phyloP scores from a whole-genome alignment of 2,329 filamentous ascomycete species.

The Cadophora malorum region DNA sequence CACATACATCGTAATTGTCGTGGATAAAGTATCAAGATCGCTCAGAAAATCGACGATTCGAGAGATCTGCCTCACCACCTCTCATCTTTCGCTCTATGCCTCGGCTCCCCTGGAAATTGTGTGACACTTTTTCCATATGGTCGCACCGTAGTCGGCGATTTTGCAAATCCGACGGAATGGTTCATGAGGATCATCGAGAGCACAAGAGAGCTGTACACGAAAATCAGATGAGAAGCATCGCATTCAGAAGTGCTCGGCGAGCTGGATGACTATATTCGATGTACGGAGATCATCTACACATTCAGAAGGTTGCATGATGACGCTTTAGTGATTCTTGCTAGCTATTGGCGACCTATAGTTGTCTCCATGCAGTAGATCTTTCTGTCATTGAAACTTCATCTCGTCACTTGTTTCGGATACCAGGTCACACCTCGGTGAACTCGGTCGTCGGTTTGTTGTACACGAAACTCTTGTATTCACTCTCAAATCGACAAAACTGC shows the following conservation, averaged over 20 bases:
- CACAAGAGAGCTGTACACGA: not conserved
- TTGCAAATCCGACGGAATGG: not conserved
- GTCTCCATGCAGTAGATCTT: not conserved
- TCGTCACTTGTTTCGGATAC: not conserved
- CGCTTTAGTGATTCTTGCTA: not conserved
- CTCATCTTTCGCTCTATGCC: not conserved
- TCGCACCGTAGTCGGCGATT: not conserved
- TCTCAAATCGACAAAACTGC: not conserved
- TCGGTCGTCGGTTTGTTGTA: too few relatives aligned
- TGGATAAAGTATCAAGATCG: too few relatives aligned
- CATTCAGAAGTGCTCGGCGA: not conserved
- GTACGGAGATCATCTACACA: not conserved
- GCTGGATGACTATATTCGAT: not conserved
- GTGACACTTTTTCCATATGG: not conserved
- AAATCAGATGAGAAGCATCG: too few relatives aligned
- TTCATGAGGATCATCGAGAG: not conserved
- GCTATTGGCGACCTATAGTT: not conserved
- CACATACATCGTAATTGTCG: not conserved
- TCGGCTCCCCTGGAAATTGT: not conserved
- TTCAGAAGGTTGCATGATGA: not conserved
- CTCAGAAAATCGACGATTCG: not conserved
- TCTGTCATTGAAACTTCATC: not conserved
- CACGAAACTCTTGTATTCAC: too few relatives aligned
- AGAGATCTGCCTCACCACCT: not conserved
- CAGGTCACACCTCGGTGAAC: not conserved